Evolutionary conservation across 1,284 basidiomycete species (phyloP), one percentile per base, ranked within the genome.

Genomic region (Trametes hirsuta): DNA sequence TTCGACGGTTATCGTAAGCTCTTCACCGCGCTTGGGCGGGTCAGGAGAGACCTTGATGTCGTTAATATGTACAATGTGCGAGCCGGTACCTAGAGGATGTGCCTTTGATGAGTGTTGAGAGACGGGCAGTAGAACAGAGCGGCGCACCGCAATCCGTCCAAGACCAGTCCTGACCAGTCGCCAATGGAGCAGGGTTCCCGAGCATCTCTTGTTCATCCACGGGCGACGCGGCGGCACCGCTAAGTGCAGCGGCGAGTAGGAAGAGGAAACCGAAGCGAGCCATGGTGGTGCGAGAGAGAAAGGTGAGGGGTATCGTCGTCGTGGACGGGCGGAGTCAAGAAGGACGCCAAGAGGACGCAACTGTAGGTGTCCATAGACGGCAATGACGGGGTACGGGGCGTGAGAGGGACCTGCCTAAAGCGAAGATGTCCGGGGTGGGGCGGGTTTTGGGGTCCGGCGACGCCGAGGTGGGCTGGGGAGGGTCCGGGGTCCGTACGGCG

Each of bases 11-110:
- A 98, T 88, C 18, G 92, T 95, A 65, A 98, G 76, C 66, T 94
- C 83, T 71, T 92, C 69, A 11, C 94, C 95, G 6, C 93, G 91
- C 66, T 86, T 73, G 2, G 94, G 94, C 45, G 95, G 94, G 69
- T 95, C 91, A 0, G 94, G 94, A 18, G 75, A 80, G 49, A 96
- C 79, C 8, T 74, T 61, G 65, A 96, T 90, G 30, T 81, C 86
- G 30, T 90, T 75, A 64, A 96, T 77, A 62, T 84, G 77, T 61
- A 92, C 72, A 15, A 76, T 68, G 66, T 87, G 80, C 9, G 69
- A 65, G n/a, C 74, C 47, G 34, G 67, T 45, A 53, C 88, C 89
- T 90, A 65, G 36, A n/a, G 24, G 12, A 18, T 34, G 3, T 30
- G 8, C 30, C 30, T 35, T 45, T 15, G 36, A 40, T 48, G 1